A percentile compares a stretch with the other conserved stretches of the same genome.
Conservation (phyloP, 495 filamentous ascomycete genomes). For the Daldinia loculata region DNA sequence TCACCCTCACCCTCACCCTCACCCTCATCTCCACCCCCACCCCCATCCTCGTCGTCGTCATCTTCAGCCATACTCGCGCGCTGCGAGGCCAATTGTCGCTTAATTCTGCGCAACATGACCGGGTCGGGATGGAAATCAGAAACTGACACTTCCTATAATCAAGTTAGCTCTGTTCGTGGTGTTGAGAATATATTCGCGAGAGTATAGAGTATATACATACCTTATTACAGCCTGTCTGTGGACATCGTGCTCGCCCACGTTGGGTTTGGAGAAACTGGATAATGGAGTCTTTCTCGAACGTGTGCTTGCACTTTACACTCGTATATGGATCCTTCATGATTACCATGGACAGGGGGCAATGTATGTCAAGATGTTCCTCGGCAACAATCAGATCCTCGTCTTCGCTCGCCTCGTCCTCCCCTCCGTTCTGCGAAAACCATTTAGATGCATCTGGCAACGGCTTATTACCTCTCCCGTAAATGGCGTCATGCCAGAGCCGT, state of each 20-base stretch:
- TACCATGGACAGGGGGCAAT: constrained; percentile 82
- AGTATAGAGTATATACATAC: constrained; percentile 41
- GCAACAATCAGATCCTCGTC: constrained; percentile 82
- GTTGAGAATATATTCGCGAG: not conserved
- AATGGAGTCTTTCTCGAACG: constrained; percentile 80
- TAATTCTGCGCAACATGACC: constrained; percentile 52
- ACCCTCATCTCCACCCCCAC: constrained; percentile 1
- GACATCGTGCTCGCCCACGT: constrained; percentile 48
- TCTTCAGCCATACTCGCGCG: constrained; percentile 25
- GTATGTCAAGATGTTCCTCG: constrained; percentile 72
- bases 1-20: constrained; percentile 38
- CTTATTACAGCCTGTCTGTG: constrained; percentile 55
- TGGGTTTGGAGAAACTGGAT: constrained; percentile 64
- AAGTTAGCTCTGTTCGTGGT: constrained; percentile 12
- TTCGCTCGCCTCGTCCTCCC: constrained; percentile 51
- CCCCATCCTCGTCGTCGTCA: constrained; percentile 38
- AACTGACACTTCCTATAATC: constrained; percentile 46
- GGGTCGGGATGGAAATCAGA: constrained; percentile 54
- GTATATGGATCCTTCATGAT: constrained; percentile 76
- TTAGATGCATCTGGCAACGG: constrained; percentile 72
- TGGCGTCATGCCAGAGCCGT: constrained; percentile 77
- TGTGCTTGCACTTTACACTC: constrained; percentile 82
- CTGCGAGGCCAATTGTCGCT: constrained; percentile 48
- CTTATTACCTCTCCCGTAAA: constrained; percentile 69
- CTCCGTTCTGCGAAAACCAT: constrained; percentile 69